Evolutionary conservation across 805 yeast species (phyloP).

Genomic region (Dipodascopsis tothii): DNA sequence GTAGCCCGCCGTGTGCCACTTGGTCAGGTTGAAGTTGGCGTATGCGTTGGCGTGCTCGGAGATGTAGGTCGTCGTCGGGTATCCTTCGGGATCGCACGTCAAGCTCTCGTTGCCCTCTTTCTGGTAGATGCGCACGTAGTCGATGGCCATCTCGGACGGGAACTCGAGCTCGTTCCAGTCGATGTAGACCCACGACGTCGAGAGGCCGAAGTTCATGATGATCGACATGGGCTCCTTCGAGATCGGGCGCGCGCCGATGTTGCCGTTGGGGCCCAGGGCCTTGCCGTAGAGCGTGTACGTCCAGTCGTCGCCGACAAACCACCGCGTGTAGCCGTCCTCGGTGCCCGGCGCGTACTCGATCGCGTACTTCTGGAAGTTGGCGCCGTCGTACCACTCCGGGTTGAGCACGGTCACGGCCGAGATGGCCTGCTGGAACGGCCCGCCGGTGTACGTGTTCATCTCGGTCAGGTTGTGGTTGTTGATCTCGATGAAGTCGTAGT

Average conservation of each 20-base stretch:
- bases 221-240: slow-evolving; percentile 91
- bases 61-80: slow-evolving; percentile 83
- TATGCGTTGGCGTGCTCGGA: slow-evolving; percentile 63
- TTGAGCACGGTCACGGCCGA: slow-evolving; percentile 77
- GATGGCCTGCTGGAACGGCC: slow-evolving; percentile 88
- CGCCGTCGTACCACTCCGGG: slow-evolving; percentile 69
- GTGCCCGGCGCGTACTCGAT: slow-evolving; percentile 67
- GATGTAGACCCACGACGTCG: slow-evolving; percentile 88
- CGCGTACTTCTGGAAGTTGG: slow-evolving; percentile 61
- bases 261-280: slow-evolving; percentile 85
- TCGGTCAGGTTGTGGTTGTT: slow-evolving; percentile 60
- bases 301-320: slow-evolving; percentile 80
- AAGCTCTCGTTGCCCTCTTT: slow-evolving; percentile 51
- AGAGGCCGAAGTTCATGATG: slow-evolving; percentile 78
- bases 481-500: slow-evolving; percentile 70
- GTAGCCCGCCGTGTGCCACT: slow-evolving; percentile 73
- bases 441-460: slow-evolving; percentile 86
- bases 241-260: slow-evolving; percentile 71
- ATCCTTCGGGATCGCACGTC: slow-evolving; percentile 81
- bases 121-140: slow-evolving; percentile 88
- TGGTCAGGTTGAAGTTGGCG: slow-evolving; percentile 56
- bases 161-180: slow-evolving; percentile 70
- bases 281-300: slow-evolving; percentile 65
- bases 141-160: slow-evolving; percentile 71
- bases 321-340: slow-evolving; percentile 66